Conservation (phyloP, 177 flowering plant species). For the Vitis hybrid region DNA sequence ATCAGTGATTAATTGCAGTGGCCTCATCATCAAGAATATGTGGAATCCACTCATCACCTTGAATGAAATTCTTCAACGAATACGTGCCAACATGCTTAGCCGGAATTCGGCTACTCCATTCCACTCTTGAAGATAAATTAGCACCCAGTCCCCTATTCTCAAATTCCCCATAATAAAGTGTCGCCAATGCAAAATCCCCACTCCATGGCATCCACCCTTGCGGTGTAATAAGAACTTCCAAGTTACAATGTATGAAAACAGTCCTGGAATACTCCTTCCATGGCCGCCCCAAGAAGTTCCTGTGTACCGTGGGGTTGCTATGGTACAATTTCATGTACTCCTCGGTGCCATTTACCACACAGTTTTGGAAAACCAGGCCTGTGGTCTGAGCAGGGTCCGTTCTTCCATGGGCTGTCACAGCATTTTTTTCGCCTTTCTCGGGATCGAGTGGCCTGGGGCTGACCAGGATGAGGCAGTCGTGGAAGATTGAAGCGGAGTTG, state of each 20-base stretch:
- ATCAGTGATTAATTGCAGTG: no score
- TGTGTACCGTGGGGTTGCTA: conserved; percentile 52
- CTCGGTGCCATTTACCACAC: conserved; percentile 61
- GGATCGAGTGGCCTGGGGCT: conserved; percentile 55
- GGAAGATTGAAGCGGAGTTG: conserved; percentile 65
- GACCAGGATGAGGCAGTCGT: conserved; percentile 54
- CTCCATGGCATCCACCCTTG: conserved; percentile 82
- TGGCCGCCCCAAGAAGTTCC: conserved; percentile 73
- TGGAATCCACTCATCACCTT: conserved; percentile 63
- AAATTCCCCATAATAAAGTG: conserved; percentile 72
- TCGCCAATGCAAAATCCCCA: conserved; percentile 56
- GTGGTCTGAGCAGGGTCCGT: conserved; percentile 68
- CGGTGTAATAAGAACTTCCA: conserved; percentile 47
- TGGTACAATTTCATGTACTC: conserved; percentile 54
- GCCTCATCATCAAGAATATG: conserved; percentile 14
- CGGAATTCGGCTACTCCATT: conserved; percentile 70
- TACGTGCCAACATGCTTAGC: conserved; percentile 41
- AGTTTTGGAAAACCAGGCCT: conserved; percentile 65
- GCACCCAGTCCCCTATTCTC: conserved; percentile 57
- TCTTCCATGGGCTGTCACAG: conserved; percentile 73
- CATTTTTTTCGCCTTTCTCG: conserved; percentile 62
- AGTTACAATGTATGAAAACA: conserved; percentile 47
- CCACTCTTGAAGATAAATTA: conserved; percentile 37
- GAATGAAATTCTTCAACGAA: conserved; percentile 63
- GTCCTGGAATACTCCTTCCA: conserved; percentile 83